Base-by-base conservation (phyloP, 179 eudicot species). In the Nepenthes alata region DNA sequence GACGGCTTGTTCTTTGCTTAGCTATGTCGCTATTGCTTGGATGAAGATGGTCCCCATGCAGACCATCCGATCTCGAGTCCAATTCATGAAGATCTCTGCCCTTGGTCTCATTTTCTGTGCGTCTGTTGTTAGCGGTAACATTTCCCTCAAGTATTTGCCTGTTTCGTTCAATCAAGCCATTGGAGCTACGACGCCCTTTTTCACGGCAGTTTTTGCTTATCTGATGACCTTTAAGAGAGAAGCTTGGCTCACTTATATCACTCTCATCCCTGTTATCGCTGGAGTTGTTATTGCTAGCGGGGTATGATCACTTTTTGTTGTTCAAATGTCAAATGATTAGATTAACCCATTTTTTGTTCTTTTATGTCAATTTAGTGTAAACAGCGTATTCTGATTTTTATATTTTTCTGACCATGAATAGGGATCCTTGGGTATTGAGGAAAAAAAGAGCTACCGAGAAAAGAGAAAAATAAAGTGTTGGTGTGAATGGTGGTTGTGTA, bases 1-100 rank as follows among this genome's bases (percentile, higher is more conserved):
- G 65, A 62, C 65, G 1, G 65, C 65, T 62, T 62, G 65, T 37
- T 62, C 65, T 52, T 35, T 62, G 47, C 65, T 62, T 38, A 62
- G 65, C 57, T 62, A 62, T 47, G 25, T 62, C 35, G 65, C 57
- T 11, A 62, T 62, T 50, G 65, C 65, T 36, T 62, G 65, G 65
- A 62, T 62, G 65, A 62, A 62, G 47, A 13, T 62, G 13, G 65
- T 62, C 3, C 65, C 65, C 50, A 62, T 62, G 57, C 65, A 62
- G 47, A 62, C 65, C 45, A 62, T 62, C 35, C 65, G 65, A 62
- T 62, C 65, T 51, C 35, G 65, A 15, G 47, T 62, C 35, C 65
- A 62, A 8, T 62, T 62, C 39, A 6, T 51, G 35, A 62, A 51
- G 65, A 62, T 62, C 65, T 61, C 65, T 6, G 65, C 65, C 25